phyloP scores from a whole-genome alignment of 768 basidiomycete species.

The Macrolepiota dolichaula region DNA sequence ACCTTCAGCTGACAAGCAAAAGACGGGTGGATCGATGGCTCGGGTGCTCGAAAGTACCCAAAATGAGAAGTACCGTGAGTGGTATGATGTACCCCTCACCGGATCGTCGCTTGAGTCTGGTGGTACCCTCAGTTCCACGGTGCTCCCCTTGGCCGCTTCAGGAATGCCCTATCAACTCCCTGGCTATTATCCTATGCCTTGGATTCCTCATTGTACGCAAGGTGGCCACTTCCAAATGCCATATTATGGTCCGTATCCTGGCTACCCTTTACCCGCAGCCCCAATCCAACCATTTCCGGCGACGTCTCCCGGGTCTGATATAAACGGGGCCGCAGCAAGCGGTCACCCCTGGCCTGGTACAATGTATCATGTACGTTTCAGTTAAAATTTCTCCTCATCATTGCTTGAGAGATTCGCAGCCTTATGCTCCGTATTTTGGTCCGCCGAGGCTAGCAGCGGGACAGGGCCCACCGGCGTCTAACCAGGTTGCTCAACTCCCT shows the following conservation, averaged over 20 bases:
- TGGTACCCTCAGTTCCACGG: background rate
- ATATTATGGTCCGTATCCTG: constrained; percentile 44
- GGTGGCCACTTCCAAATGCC: constrained; percentile 51
- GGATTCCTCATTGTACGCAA: constrained; percentile 51
- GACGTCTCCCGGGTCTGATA: constrained; percentile 35
- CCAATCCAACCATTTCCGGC: constrained; percentile 23
- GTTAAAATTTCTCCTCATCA: background rate
- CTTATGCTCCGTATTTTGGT: constrained; percentile 48
- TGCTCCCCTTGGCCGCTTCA: background rate
- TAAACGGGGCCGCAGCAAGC: constrained; percentile 27
- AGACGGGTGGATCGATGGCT: background rate
- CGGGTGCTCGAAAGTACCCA: background rate
- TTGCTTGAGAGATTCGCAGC: constrained; percentile 24
- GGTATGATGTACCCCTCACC: constrained; percentile 12
- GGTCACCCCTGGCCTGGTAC: constrained; percentile 34
- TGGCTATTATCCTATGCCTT: constrained; percentile 41
- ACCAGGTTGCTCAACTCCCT: constrained; percentile 23
- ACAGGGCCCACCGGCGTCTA: constrained; percentile 26
- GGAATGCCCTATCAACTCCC: constrained; percentile 34
- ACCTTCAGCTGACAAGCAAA: background rate
- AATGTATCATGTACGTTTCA: constrained; percentile 44
- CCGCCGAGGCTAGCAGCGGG: constrained; percentile 22
- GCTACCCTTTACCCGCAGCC: constrained; percentile 34
- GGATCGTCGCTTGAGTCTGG: background rate
- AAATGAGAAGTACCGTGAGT: constrained; percentile 10